These are phyloP conservation scores for Aspergillus texensis DNA, from an alignment of 2,329 filamentous ascomycete species.

Conservation along the genomic window DNA sequence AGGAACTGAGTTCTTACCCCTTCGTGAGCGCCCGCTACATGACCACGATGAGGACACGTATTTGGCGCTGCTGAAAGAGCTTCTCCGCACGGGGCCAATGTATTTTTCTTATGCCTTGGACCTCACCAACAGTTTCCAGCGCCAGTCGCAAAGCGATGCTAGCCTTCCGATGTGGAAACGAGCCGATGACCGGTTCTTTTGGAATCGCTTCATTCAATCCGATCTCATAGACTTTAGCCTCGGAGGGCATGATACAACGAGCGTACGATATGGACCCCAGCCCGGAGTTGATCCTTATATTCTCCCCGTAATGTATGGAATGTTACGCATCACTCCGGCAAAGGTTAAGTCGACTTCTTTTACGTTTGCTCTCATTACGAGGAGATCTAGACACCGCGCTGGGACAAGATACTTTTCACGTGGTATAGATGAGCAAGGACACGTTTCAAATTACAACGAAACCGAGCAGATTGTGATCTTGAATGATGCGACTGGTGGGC, in stretches of 20 bases:
- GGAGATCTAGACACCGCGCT: slow-evolving; percentile 82
- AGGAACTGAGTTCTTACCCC: slow-evolving; percentile 87
- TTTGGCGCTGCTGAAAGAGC: slow-evolving; percentile 75
- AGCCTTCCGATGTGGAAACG: slow-evolving; percentile 82
- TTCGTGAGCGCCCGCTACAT: slow-evolving; percentile 87
- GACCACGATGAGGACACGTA: slow-evolving; percentile 95
- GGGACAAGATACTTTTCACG: slow-evolving; percentile 95
- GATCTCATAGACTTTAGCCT: slow-evolving; percentile 88
- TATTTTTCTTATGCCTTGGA: slow-evolving; percentile 99
- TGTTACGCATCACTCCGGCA: slow-evolving; percentile 87
- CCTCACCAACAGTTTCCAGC: slow-evolving; percentile 94
- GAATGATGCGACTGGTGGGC: slow-evolving; percentile 75
- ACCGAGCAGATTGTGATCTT: slow-evolving; percentile 90
- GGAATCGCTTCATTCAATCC: slow-evolving; percentile 90
- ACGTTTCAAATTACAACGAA: slow-evolving; percentile 99
- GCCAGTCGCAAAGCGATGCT: slow-evolving; percentile 76
- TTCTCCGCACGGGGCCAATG: slow-evolving; percentile 83
- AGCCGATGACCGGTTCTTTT: slow-evolving; percentile 97
- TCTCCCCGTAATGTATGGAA: slow-evolving; percentile 92
- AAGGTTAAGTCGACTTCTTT: slow-evolving; percentile 81
- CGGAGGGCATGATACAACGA: slow-evolving; percentile 52
- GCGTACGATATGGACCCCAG: slow-evolving; percentile 59
- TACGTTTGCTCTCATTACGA: slow-evolving; percentile 84
- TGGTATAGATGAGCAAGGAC: slow-evolving; percentile 87
- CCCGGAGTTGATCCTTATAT: slow-evolving; percentile 86